Evolutionary conservation across 768 basidiomycete species (phyloP).

Genomic region (Russula earlei): DNA sequence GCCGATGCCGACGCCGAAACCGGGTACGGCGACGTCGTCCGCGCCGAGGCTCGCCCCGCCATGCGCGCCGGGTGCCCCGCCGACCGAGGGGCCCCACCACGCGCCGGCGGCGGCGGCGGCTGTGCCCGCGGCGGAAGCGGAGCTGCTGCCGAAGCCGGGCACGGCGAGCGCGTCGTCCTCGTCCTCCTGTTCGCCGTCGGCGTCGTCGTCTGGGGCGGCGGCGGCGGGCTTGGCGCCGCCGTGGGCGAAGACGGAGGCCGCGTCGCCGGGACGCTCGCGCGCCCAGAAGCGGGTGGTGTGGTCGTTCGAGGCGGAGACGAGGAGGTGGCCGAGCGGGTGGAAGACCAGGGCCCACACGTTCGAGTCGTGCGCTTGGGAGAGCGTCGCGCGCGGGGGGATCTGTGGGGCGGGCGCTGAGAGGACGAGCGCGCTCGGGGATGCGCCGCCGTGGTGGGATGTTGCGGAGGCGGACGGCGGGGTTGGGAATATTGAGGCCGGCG

Average conservation of each 20-base stretch:
- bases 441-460: background rate
- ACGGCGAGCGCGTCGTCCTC: constrained; percentile 72
- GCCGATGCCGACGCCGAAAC: constrained; percentile 31
- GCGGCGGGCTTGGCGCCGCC: constrained; percentile 83
- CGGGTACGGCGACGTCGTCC: constrained; percentile 36
- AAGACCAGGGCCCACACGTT: constrained; percentile 94
- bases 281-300: constrained; percentile 99
- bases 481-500: constrained; percentile 23
- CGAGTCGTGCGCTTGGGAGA: constrained; percentile 96
- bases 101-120: constrained; percentile 26
- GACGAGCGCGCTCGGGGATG: background rate
- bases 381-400: constrained; percentile 58
- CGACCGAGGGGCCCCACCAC: constrained; percentile 19
- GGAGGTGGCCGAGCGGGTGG: constrained; percentile 92
- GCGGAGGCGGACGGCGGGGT: background rate
- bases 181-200: constrained; percentile 30
- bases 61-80: constrained; percentile 9
- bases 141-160: constrained; percentile 58
- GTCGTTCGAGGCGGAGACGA: constrained; percentile 93
- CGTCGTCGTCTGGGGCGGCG: constrained; percentile 47
- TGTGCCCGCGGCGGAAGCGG: constrained; percentile 22
- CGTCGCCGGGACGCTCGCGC: constrained; percentile 81
- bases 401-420: constrained; percentile 21
- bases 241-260: constrained; percentile 63
- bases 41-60: constrained; percentile 35